Conservation (phyloP, 345 rosid species). For the Euphorbia peplus region DNA sequence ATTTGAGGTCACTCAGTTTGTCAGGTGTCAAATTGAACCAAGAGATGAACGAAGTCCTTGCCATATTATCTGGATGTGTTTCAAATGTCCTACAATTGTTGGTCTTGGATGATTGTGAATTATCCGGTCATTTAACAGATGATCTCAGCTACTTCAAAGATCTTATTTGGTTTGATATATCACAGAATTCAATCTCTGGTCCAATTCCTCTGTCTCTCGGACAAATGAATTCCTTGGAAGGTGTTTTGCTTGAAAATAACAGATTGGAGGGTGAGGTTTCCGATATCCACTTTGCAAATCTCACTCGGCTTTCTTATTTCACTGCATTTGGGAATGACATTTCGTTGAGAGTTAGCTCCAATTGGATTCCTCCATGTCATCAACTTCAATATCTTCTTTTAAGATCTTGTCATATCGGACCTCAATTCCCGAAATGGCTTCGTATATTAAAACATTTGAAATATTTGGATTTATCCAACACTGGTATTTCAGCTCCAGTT, state of each 20-base stretch:
- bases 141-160: conserved; percentile 10
- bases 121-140: conserved; percentile 20
- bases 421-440: neutral
- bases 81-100: neutral
- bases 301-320: conserved; percentile 16
- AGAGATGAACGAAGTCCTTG: no score
- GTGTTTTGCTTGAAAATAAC: neutral
- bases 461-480: neutral
- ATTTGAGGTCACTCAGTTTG: no score
- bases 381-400: neutral
- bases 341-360: neutral
- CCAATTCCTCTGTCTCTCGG: conserved; percentile 11
- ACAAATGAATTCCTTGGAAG: neutral
- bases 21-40: no score
- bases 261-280: conserved; percentile 18
- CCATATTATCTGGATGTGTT: no score
- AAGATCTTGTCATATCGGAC: neutral
- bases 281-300: conserved; percentile 24
- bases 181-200: conserved; percentile 20
- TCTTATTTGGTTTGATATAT: neutral
- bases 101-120: neutral
- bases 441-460: neutral
- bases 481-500: neutral
- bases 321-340: neutral
- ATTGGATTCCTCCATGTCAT: neutral